Evolutionary conservation across 352 stramenopile genomes (phyloP).

Genomic region (Thraustochytrium striatum): DNA sequence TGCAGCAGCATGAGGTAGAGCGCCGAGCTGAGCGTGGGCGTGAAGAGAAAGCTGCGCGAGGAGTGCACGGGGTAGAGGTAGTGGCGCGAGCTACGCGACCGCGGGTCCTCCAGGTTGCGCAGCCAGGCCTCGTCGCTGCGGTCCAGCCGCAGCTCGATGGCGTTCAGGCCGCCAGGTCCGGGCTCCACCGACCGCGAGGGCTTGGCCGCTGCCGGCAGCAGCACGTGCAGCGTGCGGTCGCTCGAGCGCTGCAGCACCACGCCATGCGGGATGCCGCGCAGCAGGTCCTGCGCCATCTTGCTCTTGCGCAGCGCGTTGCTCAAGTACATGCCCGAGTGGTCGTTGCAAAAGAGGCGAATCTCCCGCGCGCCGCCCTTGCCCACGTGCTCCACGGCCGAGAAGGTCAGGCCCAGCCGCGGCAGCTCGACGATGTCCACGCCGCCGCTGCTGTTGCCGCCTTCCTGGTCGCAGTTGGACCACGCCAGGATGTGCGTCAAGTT

Average conservation of each 20-base stretch:
- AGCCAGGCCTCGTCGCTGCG: slow-evolving; percentile 78
- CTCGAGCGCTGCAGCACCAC: slow-evolving; percentile 68
- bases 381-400: slow-evolving; percentile 63
- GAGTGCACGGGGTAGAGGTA: slow-evolving; percentile 97
- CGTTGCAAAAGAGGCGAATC: slow-evolving; percentile 68
- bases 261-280: slow-evolving; percentile 70
- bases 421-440: slow-evolving; percentile 92
- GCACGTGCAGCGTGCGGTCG: background rate
- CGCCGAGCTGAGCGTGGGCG: slow-evolving; percentile 88
- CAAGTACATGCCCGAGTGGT: slow-evolving; percentile 76
- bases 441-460: slow-evolving; percentile 56
- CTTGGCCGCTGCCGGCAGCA: slow-evolving; percentile 48
- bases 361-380: slow-evolving; percentile 57
- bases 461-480: slow-evolving; percentile 76
- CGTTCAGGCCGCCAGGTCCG: slow-evolving; percentile 56
- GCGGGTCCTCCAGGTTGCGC: slow-evolving; percentile 69
- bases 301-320: slow-evolving; percentile 62
- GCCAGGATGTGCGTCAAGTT: slow-evolving; percentile 93
- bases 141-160: slow-evolving; percentile 72
- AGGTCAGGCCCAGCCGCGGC: slow-evolving; percentile 91
- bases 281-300: slow-evolving; percentile 65
- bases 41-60: slow-evolving; percentile 86
- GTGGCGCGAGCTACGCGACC: slow-evolving; percentile 61
- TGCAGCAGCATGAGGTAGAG: slow-evolving; percentile 96
- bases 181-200: slow-evolving; percentile 1